Conservation (phyloP, 2,329 filamentous ascomycete species). For the Dactylellina sp. region DNA sequence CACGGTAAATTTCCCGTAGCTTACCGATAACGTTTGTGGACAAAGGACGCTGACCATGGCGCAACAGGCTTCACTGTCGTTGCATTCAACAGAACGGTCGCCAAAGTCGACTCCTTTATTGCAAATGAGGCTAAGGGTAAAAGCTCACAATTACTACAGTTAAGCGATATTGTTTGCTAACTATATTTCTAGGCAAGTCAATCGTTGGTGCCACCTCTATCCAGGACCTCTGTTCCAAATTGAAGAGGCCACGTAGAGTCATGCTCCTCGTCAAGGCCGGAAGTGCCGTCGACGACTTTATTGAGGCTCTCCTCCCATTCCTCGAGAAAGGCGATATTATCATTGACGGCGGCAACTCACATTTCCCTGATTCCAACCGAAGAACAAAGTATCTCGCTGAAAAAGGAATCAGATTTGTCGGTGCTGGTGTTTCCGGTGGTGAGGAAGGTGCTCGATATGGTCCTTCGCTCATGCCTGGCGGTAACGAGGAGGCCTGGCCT, state of each 20-base stretch:
- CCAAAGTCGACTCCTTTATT: conserved; percentile 96
- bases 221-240: conserved; percentile 94
- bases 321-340: conserved; percentile 93
- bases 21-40: background rate
- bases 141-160: conserved; percentile 56
- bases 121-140: conserved; percentile 86
- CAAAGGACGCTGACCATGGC: conserved; percentile 56
- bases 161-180: conserved; percentile 16
- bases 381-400: conserved; percentile 84
- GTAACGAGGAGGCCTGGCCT: conserved; percentile 97
- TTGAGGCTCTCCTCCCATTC: conserved; percentile 88
- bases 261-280: conserved; percentile 99
- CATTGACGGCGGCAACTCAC: conserved; percentile 99
- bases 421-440: conserved; percentile 96
- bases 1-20: conserved; percentile 66
- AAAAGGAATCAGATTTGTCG: conserved; percentile 96
- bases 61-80: conserved; percentile 83
- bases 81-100: conserved; percentile 97
- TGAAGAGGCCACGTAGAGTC: conserved; percentile 95
- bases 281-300: conserved; percentile 98
- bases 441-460: conserved; percentile 99
- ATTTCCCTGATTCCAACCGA: conserved; percentile 99
- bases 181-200: conserved; percentile 77
- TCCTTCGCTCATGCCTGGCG: conserved; percentile 98
- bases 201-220: conserved; percentile 92